Base-by-base conservation (phyloP, 148 eudicot species). In the Diospyros kaki region DNA sequence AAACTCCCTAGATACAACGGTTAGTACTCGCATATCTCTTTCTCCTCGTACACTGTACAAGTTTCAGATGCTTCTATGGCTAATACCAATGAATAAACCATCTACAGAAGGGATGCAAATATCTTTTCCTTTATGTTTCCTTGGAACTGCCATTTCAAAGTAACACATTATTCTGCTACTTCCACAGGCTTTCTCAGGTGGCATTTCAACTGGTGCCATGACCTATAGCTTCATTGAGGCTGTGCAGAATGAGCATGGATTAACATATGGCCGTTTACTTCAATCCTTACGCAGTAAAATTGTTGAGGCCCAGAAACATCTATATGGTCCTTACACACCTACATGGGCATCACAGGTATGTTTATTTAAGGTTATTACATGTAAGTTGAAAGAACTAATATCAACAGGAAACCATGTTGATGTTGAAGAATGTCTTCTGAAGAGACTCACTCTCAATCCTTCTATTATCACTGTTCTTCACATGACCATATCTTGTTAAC, bases 1-100 rank as follows among this genome's bases (percentile, higher is more conserved):
- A 87, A 82, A 84, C 14, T 87, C 90, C 58, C 86, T 84, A 67
- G 90, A 87, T 79, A 87, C 90, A 70, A 39, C 87, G 65, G 90
- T 87, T 82, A 82, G 46, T 17, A 14, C 60, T 74, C 59, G 42
- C 14, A 54, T 8, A n/a, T 63, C 73, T 28, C 28, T 28, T 28
- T 28, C 28, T 28, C 28, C 28, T 0, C 28, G 28, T 28, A 28
- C 28, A 28, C 28, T 28, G 28, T 28, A 28, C 28, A 28, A 28
- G 28, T 28, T 28, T 28, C 28, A 28, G 28, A 28, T 28, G 28
- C 28, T 28, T 43, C 44, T 54, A 28, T 28, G 28, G 28, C 28
- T 28, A 28, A 28, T 28, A 28, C 28, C 28, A 28, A 28, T 28
- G 28, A 28, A 28, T 28, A 28, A 28, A 28, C 28, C 28, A 28